Base-by-base conservation (phyloP, 2,329 filamentous ascomycete species). In the Xenoacremonium recifei region DNA sequence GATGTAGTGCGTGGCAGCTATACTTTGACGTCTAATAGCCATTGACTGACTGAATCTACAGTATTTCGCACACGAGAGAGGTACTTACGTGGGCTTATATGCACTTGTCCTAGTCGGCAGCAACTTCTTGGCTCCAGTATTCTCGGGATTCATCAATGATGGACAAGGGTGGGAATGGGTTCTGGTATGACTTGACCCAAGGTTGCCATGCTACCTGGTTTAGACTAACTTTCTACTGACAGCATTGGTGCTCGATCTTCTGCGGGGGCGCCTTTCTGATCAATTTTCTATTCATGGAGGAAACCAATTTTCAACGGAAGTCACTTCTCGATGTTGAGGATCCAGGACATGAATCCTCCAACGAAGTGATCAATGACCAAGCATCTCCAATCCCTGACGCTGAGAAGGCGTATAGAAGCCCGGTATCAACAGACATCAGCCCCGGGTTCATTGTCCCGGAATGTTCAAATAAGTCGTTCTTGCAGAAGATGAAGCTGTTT, bases 201-300 rank as follows among this genome's bases (percentile, higher is more conserved):
- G n/a, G n/a, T n/a, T n/a, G n/a, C n/a, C n/a, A n/a, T n/a, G n/a
- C n/a, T n/a, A n/a, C n/a, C n/a, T n/a, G n/a, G n/a, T n/a, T n/a
- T n/a, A n/a, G n/a, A n/a, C n/a, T n/a, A n/a, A n/a, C n/a, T n/a
- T n/a, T n/a, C n/a, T n/a, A n/a, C n/a, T n/a, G n/a, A n/a, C n/a
- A n/a, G n/a, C 54, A 62, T 40, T 79, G 75, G 66, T 72, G 71
- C 23, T 73, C 77, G 4, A 80, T 83, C 20, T 69, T 82, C 48
- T 58, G 64, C 3, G 75, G 61, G 1, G 59, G 72, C 2, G 66
- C 62, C 9, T 72, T 76, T 27, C 51, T 81, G 15, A 68, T 79
- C 48, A 60, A 76, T 2, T 80, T 79, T 62, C 75, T 82, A 51
- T 72, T 75, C 57, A 72, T 80, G 67, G 79, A 82, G 57, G 79